phyloP scores from a whole-genome alignment of 495 filamentous ascomycete genomes.

The Corynascus novoguineensis region DNA sequence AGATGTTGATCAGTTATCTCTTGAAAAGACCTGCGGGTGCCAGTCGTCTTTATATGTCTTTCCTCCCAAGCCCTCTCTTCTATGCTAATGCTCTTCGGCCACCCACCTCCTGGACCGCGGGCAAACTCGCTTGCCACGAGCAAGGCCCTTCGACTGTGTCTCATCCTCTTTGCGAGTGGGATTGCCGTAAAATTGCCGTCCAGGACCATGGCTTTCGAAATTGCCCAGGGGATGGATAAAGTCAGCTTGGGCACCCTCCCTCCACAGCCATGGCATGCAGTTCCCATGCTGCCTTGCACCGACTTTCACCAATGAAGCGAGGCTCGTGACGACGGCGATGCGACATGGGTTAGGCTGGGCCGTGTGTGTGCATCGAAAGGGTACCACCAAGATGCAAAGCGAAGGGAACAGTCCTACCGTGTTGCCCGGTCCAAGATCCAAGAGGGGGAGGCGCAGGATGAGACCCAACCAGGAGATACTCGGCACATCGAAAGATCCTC shows the following conservation, averaged over 20 bases:
- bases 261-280: constrained; percentile 15
- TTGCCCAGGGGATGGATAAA: constrained; percentile 17
- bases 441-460: neutral
- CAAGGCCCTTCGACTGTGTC: constrained; percentile 2
- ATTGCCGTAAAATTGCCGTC: constrained; percentile 1
- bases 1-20: neutral
- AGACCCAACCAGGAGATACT: neutral
- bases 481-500: neutral
- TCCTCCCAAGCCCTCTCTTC: neutral
- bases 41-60: constrained; percentile 20
- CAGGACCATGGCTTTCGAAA: neutral
- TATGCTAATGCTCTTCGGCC: neutral
- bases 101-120: constrained; percentile 12
- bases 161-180: neutral
- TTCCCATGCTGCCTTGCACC: constrained; percentile 12
- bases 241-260: constrained; percentile 22
- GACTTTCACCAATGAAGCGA: constrained; percentile 21
- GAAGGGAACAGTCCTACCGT: constrained; percentile 1
- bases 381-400: constrained; percentile 17
- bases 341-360: constrained; percentile 28
- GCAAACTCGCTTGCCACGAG: constrained; percentile 16
- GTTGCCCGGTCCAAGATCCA: neutral
- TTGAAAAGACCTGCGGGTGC: neutral
- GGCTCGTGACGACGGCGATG: constrained; percentile 26
- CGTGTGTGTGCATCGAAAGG: constrained; percentile 25